Evolutionary conservation across 768 basidiomycete genomes (phyloP).

Genomic region (Hericium alpestre): DNA sequence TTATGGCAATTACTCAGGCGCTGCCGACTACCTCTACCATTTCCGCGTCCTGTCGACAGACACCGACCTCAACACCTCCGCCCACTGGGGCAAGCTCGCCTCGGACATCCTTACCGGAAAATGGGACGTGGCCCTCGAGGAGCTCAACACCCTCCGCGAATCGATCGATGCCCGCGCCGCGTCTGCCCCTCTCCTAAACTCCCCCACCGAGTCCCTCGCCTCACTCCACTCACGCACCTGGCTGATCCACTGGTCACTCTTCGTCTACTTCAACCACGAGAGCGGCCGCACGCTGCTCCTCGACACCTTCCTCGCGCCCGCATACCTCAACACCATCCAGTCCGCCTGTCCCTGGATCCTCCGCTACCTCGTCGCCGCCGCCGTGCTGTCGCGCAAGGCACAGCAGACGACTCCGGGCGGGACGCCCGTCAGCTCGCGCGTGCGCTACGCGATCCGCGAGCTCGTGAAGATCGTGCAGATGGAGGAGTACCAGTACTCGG

Average conservation of each 20-base stretch:
- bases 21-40: conserved; percentile 96
- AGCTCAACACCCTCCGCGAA: conserved; percentile 91
- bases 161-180: conserved; percentile 73
- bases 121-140: conserved; percentile 92
- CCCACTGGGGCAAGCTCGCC: conserved; percentile 98
- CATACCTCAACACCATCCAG: conserved; percentile 97
- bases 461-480: conserved; percentile 89
- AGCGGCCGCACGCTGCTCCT: conserved; percentile 86
- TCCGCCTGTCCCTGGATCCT: conserved; percentile 91
- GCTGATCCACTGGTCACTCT: conserved; percentile 96
- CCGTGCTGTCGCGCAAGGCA: conserved; percentile 80
- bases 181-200: conserved; percentile 27
- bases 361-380: conserved; percentile 88
- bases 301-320: conserved; percentile 92
- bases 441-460: conserved; percentile 82
- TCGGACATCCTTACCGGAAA: conserved; percentile 91
- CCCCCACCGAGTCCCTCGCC: conserved; percentile 61
- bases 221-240: conserved; percentile 93
- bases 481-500: conserved; percentile 93
- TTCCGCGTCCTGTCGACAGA: conserved; percentile 97
- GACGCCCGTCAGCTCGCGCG: conserved; percentile 49
- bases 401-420: conserved; percentile 37
- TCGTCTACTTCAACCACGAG: conserved; percentile 96
- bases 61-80: conserved; percentile 84
- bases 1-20: conserved; percentile 94